Percentiles rank a stretch among this genome's conserved stretches.
These are phyloP conservation scores for Paspalum notatum DNA, from an alignment of 176 grass and related monocot genomes.

Conservation along the genomic window DNA sequence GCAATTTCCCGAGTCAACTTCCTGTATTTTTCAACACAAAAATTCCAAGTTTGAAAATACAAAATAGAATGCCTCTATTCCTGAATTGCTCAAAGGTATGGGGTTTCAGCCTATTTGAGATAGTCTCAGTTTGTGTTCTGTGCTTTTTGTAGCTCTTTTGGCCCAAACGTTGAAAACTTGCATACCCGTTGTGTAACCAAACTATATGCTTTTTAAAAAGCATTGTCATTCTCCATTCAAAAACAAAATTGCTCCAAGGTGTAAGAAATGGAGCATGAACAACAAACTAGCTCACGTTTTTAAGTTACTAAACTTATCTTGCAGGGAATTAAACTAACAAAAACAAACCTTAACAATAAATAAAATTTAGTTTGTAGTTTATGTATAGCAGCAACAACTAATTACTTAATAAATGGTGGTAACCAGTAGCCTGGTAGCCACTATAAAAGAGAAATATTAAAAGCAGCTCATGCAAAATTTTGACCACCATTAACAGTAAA, in stretches of 20 bases:
- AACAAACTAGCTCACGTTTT: conserved; percentile 16
- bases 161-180: too few species aligned
- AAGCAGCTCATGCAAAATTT: not conserved
- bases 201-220: too few species aligned
- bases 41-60: too few species aligned
- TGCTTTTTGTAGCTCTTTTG: too few species aligned
- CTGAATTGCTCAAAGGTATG: conserved; percentile 2
- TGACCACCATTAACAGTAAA: conserved; percentile 21
- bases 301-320: not conserved
- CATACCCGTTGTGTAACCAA: too few species aligned
- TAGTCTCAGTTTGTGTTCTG: too few species aligned
- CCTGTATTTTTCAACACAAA: conserved; percentile 29
- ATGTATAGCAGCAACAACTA: not conserved
- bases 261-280: not conserved
- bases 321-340: conserved; percentile 16
- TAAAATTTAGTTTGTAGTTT: conserved; percentile 1
- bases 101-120: too few species aligned
- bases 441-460: not conserved
- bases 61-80: not conserved
- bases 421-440: conserved; percentile 6
- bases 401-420: not conserved
- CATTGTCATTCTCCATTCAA: too few species aligned
- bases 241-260: not conserved
- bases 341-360: not conserved
- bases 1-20: not conserved